Base-by-base conservation (phyloP, 768 basidiomycete species). In the Termitomyces eurrhizus region DNA sequence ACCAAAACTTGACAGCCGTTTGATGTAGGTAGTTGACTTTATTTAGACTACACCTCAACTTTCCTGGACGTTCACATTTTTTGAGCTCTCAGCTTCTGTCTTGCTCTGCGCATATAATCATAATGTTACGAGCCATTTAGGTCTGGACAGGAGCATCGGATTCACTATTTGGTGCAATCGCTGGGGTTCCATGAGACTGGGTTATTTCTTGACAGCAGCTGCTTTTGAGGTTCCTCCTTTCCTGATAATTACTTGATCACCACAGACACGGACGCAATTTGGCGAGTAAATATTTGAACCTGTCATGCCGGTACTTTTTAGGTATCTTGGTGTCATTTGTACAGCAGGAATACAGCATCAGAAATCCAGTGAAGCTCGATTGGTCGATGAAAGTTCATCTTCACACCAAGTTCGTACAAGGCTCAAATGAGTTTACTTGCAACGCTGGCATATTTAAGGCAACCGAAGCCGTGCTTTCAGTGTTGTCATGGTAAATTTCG, bases 381-480 rank as follows among this genome's bases (percentile, higher is more conserved):
- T 21, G 21, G 21, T 21, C 21, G 29, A 29, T 29, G 29, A 29
- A 29, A 29, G 29, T 29, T 29, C 29, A 4, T 4, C 29, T 29
- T 29, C 29, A 4, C 29, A 29, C 3, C 29, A 29, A 29, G 29
- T 29, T 3, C 26, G 3, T 6, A 14, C 14, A 26, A 35, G 50
- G 14, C 18, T 58, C n/a, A 4, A 63, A 54, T 18, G 63, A 66
- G 50, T 45, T 65, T 26, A 65, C 66, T 16, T 65, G 68, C 35
- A 59, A 62, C n/a, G 59, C 68, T 3, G 62, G 63, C 7, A 50
- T 67, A 26, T 56, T 69, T 7, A 48, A 59, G 26, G 65, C 65
- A 11, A 44, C 65, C 35, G 65, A 66, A 49, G 60, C 67, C 4
- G 64, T 29, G 60, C 61, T n/a, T 58, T 68, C 59, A 62, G 63